phyloP scores from a whole-genome alignment of 139 green algal genomes.

The Micractinium conductrix region DNA sequence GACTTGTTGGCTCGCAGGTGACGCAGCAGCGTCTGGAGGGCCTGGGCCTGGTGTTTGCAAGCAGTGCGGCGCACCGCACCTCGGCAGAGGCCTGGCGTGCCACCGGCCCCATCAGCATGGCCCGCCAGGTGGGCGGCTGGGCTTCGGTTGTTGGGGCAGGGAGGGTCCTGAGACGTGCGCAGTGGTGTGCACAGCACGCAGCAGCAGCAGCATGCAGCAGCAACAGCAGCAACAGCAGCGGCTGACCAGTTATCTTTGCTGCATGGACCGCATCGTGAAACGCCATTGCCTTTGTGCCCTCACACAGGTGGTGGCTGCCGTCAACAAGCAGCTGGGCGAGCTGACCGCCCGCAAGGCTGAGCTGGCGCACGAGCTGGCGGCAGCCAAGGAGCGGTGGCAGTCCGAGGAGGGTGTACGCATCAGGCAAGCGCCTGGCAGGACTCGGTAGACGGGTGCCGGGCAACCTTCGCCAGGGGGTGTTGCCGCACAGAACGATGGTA shows the following conservation, averaged over 20 bases:
- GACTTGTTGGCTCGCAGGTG: neutral
- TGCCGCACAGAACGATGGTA: no score
- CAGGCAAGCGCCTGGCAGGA: neutral
- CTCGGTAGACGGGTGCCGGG: no score
- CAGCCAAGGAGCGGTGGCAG: conserved; percentile 38
- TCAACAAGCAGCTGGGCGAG: conserved; percentile 32
- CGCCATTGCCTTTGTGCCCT: no score
- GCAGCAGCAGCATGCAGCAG: no score
- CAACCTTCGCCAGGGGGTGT: no score
- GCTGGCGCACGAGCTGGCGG: conserved; percentile 15
- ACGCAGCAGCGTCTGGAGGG: conserved; percentile 34
- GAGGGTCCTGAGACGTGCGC: no score
- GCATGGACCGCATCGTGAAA: no score
- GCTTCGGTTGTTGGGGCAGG: neutral
- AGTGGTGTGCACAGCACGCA: neutral
- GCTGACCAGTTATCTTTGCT: no score
- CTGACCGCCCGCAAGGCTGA: neutral
- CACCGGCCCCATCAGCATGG: conserved; percentile 21
- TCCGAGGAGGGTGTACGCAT: conserved; percentile 38
- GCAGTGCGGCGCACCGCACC: conserved; percentile 1
- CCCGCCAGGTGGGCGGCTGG: neutral
- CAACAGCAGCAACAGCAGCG: no score
- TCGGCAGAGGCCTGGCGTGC: conserved; percentile 12
- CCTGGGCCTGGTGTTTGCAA: conserved; percentile 30
- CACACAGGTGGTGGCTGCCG: conserved; percentile 5